A percentile compares a stretch with the other conserved stretches of the same genome.
Conservation (phyloP, 371 early-diverging fungal genomes). For the Mucor plumbeus region DNA sequence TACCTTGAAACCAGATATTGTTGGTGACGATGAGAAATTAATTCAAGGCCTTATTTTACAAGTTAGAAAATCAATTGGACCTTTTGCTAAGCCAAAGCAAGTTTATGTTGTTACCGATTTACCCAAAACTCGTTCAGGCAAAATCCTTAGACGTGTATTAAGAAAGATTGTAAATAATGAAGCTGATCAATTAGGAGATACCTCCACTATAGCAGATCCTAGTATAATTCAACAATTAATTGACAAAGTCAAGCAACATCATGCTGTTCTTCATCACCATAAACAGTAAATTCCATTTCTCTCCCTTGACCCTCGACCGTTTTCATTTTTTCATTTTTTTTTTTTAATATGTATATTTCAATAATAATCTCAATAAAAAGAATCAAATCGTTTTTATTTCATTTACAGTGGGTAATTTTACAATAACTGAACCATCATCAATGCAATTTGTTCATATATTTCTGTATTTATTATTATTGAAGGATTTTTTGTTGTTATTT, state of each 20-base stretch:
- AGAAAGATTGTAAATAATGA: constrained; percentile 92
- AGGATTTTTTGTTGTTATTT: constrained; percentile 12
- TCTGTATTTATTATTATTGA: constrained; percentile 5
- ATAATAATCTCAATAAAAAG: background rate
- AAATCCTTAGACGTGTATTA: constrained; percentile 95
- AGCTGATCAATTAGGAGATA: constrained; percentile 85
- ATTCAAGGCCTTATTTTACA: constrained; percentile 72
- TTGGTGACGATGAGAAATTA: constrained; percentile 43
- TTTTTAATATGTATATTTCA: background rate
- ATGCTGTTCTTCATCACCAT: background rate
- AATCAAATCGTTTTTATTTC: background rate
- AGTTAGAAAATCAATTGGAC: constrained; percentile 90
- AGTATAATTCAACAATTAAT: constrained; percentile 17
- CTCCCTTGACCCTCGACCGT: background rate
- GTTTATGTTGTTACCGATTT: constrained; percentile 86
- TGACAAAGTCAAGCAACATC: constrained; percentile 3
- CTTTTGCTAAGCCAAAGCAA: constrained; percentile 92
- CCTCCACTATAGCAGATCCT: constrained; percentile 88
- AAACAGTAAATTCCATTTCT: background rate
- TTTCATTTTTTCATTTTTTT: no score
- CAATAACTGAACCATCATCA: constrained; percentile 7
- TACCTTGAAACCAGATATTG: constrained; percentile 63
- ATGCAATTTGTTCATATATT: constrained; percentile 10
- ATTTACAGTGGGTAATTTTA: constrained; percentile 4
- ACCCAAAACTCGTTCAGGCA: constrained; percentile 98